These are phyloP conservation scores for Closterium sp. DNA, from an alignment of 139 green algal genomes.

Conservation along the genomic window DNA sequence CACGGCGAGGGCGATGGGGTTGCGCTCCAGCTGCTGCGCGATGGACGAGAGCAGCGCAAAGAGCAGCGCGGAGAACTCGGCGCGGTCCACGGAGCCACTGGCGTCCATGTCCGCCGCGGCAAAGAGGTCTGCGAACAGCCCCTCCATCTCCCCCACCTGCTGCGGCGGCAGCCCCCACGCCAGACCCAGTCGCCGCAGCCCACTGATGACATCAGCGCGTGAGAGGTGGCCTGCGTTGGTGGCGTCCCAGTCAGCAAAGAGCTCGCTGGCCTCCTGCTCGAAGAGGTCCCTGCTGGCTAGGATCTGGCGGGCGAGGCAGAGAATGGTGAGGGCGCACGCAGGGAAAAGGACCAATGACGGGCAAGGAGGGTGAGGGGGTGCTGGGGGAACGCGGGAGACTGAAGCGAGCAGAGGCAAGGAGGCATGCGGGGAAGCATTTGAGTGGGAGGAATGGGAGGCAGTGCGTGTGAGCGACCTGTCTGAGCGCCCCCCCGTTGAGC, in stretches of 20 bases:
- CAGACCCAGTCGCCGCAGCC: constrained; percentile 15
- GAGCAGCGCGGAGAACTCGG: constrained; percentile 17
- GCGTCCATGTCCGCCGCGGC: constrained; percentile 22
- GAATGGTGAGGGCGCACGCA: neutral
- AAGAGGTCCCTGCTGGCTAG: constrained; percentile 6
- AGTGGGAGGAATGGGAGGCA: neutral
- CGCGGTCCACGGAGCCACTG: constrained; percentile 34
- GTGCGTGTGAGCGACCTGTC: neutral
- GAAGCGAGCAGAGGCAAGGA: neutral
- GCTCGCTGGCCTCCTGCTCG: neutral
- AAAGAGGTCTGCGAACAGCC: constrained; percentile 24
- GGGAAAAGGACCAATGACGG: neutral
- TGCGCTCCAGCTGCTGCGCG: constrained; percentile 16
- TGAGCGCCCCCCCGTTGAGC: neutral
- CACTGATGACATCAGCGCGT: constrained; percentile 17
- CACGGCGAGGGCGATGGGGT: constrained; percentile 38
- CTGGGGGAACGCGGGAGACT: neutral
- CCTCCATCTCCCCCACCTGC: constrained; percentile 5
- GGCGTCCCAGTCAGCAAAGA: constrained; percentile 39
- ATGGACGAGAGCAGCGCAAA: constrained; percentile 13
- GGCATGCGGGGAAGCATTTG: neutral
- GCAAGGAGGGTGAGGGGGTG: neutral
- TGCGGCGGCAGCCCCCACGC: constrained; percentile 15
- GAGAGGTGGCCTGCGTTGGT: constrained; percentile 16
- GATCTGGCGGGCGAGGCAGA: neutral